phyloP scores from a whole-genome alignment of 1,139 yeast genomes.

The Starmera stellimalicola region DNA sequence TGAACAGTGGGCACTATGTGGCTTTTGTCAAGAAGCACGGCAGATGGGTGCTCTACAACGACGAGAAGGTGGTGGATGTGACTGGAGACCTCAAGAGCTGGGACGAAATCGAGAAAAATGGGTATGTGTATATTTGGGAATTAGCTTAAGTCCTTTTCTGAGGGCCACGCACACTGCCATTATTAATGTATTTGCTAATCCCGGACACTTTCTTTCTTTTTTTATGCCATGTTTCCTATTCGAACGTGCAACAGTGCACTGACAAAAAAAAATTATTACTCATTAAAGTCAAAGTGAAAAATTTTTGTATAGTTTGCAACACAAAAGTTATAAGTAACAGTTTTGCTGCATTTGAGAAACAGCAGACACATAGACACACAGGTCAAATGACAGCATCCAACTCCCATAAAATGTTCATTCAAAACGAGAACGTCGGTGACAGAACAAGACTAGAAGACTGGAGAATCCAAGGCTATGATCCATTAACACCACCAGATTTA shows the following conservation, averaged over 20 bases:
- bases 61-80: conserved; percentile 73
- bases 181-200: too few relatives aligned
- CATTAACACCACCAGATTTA: conserved; percentile 88
- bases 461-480: conserved; percentile 93
- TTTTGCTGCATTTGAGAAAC: too few relatives aligned
- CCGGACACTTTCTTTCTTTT: too few relatives aligned
- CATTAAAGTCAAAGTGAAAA: too few relatives aligned
- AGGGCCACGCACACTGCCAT: neutral
- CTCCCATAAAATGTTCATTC: conserved; percentile 56
- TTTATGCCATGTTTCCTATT: too few relatives aligned
- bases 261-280: too few relatives aligned
- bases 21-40: conserved; percentile 55
- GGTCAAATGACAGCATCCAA: conserved; percentile 6
- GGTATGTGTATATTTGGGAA: conserved; percentile 50
- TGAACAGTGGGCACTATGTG: conserved; percentile 95
- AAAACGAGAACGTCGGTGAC: conserved; percentile 77
- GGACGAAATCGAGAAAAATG: conserved; percentile 52
- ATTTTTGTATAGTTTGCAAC: too few relatives aligned
- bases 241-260: too few relatives aligned
- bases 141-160: too few relatives aligned
- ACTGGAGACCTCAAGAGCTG: conserved; percentile 52
- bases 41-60: conserved; percentile 81
- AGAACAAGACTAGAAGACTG: conserved; percentile 79
- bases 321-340: too few relatives aligned
- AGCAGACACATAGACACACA: too few relatives aligned